These are phyloP conservation scores for Solanum chiquidenum DNA, from an alignment of 257 asterid species.

Conservation along the genomic window DNA sequence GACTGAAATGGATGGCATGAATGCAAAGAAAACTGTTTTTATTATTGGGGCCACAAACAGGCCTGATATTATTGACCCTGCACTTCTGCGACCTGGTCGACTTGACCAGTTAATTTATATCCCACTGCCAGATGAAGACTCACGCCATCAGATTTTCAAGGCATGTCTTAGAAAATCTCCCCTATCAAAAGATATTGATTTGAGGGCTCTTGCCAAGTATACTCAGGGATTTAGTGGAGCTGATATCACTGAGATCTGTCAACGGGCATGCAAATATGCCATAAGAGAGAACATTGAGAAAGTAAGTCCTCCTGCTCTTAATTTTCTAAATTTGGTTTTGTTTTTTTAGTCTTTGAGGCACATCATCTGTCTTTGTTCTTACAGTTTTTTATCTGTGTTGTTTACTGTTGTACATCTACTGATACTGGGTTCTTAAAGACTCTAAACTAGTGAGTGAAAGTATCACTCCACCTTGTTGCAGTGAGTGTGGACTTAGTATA, in stretches of 20 bases:
- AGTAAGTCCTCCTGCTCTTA: slow-evolving; percentile 10
- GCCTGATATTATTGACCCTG: slow-evolving; percentile 49
- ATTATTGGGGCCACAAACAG: slow-evolving; percentile 57
- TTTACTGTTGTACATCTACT: background rate
- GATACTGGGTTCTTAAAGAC: background rate
- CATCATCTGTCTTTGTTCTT: background rate
- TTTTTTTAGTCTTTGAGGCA: background rate
- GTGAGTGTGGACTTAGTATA: background rate
- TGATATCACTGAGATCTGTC: slow-evolving; percentile 49
- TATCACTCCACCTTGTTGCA: background rate
- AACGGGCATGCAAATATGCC: slow-evolving; percentile 52
- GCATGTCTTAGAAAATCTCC: slow-evolving; percentile 50
- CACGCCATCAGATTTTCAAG: slow-evolving; percentile 49
- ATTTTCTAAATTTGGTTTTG: background rate
- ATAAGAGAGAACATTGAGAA: slow-evolving; percentile 51
- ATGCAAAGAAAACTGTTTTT: slow-evolving; percentile 47
- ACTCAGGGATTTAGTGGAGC: slow-evolving; percentile 57
- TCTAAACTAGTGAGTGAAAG: background rate
- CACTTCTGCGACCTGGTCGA: slow-evolving; percentile 56
- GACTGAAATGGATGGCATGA: slow-evolving; percentile 62
- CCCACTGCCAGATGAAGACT: slow-evolving; percentile 50
- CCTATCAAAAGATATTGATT: slow-evolving; percentile 35
- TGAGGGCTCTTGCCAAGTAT: slow-evolving; percentile 43
- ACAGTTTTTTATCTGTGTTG: background rate
- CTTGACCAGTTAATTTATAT: slow-evolving; percentile 50